Conservation (phyloP, 306 rosid genomes). For the Boehmeria nivea region DNA sequence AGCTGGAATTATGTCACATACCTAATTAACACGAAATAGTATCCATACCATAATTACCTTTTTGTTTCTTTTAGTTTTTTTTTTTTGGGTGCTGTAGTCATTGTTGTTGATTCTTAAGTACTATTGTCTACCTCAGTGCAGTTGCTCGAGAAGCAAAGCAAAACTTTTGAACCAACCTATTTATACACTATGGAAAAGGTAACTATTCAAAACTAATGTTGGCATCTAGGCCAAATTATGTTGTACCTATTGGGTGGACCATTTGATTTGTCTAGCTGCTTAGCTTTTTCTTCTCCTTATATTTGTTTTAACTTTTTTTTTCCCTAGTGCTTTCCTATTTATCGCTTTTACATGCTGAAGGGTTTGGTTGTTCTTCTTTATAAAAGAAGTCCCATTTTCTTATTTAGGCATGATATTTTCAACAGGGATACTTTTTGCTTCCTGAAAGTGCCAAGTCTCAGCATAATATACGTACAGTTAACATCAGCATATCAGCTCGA, state of each 20-base stretch:
- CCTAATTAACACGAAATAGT: too few species aligned
- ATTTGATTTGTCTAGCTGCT: background rate
- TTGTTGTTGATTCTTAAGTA: constrained; percentile 1
- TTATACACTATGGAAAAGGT: constrained; percentile 97
- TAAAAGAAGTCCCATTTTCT: background rate
- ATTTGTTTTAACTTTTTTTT: background rate
- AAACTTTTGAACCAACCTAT: constrained; percentile 83
- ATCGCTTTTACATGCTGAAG: constrained; percentile 7
- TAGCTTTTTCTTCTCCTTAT: background rate
- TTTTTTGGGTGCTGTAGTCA: background rate
- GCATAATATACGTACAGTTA: constrained; percentile 77
- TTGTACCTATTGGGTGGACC: too few species aligned
- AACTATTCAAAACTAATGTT: constrained; percentile 5
- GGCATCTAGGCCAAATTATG: too few species aligned
- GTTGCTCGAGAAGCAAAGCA: constrained; percentile 76
- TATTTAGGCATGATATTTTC: constrained; percentile 10
- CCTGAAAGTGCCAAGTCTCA: constrained; percentile 88
- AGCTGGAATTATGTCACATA: too few species aligned
- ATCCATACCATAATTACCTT: too few species aligned
- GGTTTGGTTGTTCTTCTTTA: background rate
- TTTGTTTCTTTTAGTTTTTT: background rate
- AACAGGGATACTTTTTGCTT: constrained; percentile 86
- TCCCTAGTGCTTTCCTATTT: background rate
- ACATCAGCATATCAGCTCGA: constrained; percentile 85
- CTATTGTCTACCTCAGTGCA: constrained; percentile 64